A percentile compares a stretch with the other conserved stretches of the same genome.
Conservation (phyloP, 306 rosid species). For the Erythrophleum fordii region DNA sequence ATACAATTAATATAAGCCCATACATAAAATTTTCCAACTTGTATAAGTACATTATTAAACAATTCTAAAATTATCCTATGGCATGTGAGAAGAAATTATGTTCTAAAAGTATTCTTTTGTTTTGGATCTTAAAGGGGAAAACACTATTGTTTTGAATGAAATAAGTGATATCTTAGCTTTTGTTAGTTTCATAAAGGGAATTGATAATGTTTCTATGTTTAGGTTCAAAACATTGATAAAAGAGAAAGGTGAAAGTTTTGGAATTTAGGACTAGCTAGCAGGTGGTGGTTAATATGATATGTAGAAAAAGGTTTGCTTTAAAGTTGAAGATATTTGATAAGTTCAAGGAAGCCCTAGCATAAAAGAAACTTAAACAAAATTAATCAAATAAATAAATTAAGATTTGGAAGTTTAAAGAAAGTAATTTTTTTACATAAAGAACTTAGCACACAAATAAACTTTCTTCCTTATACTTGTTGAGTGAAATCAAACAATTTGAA, state of each 20-base stretch:
- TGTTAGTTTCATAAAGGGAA: too few relatives aligned
- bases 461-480: constrained; percentile 4
- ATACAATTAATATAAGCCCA: too few relatives aligned
- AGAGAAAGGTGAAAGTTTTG: constrained; percentile 6
- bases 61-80: too few relatives aligned
- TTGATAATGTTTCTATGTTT: neutral
- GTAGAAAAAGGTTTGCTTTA: neutral
- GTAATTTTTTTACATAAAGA: neutral
- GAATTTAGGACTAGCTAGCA: constrained; percentile 26
- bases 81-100: too few relatives aligned
- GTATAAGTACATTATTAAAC: too few relatives aligned
- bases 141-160: too few relatives aligned
- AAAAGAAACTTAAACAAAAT: neutral
- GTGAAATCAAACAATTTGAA: constrained; percentile 22
- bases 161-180: too few relatives aligned
- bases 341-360: neutral
- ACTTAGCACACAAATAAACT: constrained; percentile 11
- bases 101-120: neutral
- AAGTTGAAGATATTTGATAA: neutral
- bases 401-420: neutral
- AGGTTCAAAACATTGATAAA: constrained; percentile 25
- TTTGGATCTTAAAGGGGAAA: too few relatives aligned
- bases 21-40: too few relatives aligned
- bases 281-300: neutral
- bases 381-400: neutral